Conservation (phyloP, 2,329 filamentous ascomycete genomes). For the Lachnellula subtilissima region DNA sequence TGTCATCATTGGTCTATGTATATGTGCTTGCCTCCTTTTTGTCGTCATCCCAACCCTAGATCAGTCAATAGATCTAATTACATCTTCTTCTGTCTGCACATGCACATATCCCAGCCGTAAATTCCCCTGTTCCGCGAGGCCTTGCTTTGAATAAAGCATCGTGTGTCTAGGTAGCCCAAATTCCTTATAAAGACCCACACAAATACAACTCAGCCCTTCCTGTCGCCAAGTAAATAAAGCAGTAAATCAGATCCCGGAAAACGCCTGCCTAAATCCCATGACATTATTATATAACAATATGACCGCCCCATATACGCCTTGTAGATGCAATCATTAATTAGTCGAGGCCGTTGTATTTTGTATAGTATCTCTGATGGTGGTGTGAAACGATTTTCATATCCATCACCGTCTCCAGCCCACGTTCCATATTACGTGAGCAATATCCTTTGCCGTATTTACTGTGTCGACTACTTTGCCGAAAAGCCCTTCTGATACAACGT, state of each 20-base stretch:
- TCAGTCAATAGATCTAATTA: no score
- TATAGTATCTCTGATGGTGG: background rate
- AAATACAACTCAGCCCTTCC: background rate
- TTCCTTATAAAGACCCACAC: background rate
- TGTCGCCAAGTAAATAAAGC: background rate
- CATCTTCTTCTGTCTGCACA: no score
- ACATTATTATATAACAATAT: background rate
- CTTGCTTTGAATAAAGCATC: background rate
- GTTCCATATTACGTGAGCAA: constrained; percentile 68
- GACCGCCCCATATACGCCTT: background rate
- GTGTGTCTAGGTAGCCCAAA: background rate
- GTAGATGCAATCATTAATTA: background rate
- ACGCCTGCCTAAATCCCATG: background rate
- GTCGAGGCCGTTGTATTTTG: background rate
- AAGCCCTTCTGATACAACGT: constrained; percentile 53
- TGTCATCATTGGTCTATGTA: no score
- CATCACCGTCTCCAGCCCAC: constrained; percentile 35
- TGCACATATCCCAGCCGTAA: background rate
- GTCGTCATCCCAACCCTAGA: no score
- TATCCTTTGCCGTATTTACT: constrained; percentile 65
- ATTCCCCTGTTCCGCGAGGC: background rate
- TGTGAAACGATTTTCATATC: constrained; percentile 8
- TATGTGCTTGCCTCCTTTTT: no score
- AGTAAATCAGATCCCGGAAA: background rate
- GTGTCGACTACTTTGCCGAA: constrained; percentile 34